These are phyloP conservation scores for Curvularia eragrostidis DNA, from an alignment of 2,329 filamentous ascomycete species.

Conservation along the genomic window DNA sequence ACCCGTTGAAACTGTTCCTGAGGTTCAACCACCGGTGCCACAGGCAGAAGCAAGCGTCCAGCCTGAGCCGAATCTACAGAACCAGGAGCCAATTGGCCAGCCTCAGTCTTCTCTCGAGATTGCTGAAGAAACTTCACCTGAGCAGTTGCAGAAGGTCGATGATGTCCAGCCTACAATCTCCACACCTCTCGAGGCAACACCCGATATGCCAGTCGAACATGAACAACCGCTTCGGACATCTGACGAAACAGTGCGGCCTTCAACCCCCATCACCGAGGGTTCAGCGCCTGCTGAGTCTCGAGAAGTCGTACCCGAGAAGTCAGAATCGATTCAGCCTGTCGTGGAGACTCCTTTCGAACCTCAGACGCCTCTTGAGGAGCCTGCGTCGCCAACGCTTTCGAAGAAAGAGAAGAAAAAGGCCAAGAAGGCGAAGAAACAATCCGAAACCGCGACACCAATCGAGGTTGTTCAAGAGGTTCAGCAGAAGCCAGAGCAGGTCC, in stretches of 20 bases:
- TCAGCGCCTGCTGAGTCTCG: constrained; percentile 2
- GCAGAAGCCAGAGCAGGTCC: constrained; percentile 3
- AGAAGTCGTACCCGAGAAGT: constrained; percentile 8
- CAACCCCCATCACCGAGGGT: not conserved
- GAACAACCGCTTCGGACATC: constrained; percentile 1
- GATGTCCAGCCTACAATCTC: not conserved
- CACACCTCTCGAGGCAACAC: constrained; percentile 1
- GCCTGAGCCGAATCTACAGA: not conserved
- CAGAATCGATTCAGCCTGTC: constrained; percentile 6
- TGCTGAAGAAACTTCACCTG: not conserved
- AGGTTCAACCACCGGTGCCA: constrained; percentile 2
- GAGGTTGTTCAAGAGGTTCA: constrained; percentile 14
- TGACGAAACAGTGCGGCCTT: constrained; percentile 3
- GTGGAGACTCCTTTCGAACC: constrained; percentile 21
- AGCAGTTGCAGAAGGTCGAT: not conserved
- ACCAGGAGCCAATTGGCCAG: constrained; percentile 1
- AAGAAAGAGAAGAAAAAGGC: constrained; percentile 35
- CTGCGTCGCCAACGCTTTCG: constrained; percentile 12
- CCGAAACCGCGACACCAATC: constrained; percentile 18
- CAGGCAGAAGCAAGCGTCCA: constrained; percentile 3
- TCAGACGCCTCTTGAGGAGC: constrained; percentile 13
- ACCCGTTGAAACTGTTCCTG: constrained; percentile 12
- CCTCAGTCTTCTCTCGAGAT: constrained; percentile 6
- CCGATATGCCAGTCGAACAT: constrained; percentile 1
- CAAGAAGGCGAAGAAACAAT: constrained; percentile 35